Percentiles rank a stretch among this genome's conserved stretches.
phyloP scores from a whole-genome alignment of 129 eudicot species.

The Rutidosis leptorrhynchoides region DNA sequence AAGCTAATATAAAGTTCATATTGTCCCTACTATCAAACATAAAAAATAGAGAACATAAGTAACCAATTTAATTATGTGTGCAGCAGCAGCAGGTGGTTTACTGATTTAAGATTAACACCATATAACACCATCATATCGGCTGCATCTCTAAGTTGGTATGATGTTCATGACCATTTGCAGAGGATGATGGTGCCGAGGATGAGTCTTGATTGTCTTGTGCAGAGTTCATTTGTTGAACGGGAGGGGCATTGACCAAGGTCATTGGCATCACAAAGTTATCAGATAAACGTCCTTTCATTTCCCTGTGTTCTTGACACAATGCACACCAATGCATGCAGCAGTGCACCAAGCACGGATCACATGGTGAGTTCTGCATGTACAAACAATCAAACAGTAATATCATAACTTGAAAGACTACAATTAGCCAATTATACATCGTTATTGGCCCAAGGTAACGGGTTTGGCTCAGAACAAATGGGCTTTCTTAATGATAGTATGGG shows the following conservation, averaged over 20 bases:
- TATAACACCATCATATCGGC: background rate
- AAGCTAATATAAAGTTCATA: constrained; percentile 1
- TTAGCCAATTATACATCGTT: background rate
- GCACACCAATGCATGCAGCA: constrained; percentile 99
- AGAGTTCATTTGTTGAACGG: constrained; percentile 74
- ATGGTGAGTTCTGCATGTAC: constrained; percentile 70
- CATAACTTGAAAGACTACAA: background rate
- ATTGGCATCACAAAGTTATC: constrained; percentile 64
- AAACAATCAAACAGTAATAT: constrained; percentile 14
- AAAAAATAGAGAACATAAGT: background rate
- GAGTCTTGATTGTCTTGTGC: constrained; percentile 25
- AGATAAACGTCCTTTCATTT: constrained; percentile 81
- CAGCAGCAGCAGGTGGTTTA: background rate
- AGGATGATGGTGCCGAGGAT: constrained; percentile 7
- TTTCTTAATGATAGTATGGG: background rate
- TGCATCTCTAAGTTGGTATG: constrained; percentile 19
- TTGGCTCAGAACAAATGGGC: background rate
- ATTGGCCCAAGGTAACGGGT: background rate
- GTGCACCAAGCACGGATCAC: constrained; percentile 94
- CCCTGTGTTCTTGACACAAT: constrained; percentile 97
- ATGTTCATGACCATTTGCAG: constrained; percentile 18
- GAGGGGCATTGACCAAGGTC: constrained; percentile 87
- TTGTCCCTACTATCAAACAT: background rate
- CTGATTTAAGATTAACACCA: background rate
- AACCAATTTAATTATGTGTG: constrained; percentile 15